phyloP scores from a whole-genome alignment of 306 rosid species.

The Trichosanthes truncata region DNA sequence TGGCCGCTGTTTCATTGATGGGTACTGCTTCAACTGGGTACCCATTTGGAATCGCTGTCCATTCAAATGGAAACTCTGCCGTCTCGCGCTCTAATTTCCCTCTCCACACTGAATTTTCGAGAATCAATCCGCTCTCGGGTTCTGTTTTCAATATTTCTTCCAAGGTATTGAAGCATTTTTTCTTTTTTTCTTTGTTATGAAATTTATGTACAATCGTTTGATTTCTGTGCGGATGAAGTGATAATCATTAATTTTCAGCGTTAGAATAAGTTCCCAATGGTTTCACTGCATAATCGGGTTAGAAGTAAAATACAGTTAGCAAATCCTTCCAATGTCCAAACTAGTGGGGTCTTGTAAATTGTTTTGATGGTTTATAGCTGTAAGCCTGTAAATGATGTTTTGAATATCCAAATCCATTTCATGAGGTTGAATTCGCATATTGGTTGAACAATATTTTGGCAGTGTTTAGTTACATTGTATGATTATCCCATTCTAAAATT shows the following conservation, averaged over 20 bases:
- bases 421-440: background rate
- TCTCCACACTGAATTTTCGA: constrained; percentile 29
- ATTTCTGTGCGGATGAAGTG: background rate
- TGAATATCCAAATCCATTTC: background rate
- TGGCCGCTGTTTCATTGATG: constrained; percentile 22
- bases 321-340: background rate
- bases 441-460: background rate
- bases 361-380: background rate
- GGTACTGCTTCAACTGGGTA: constrained; percentile 33
- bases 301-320: background rate
- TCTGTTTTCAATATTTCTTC: constrained; percentile 25
- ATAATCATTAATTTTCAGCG: background rate
- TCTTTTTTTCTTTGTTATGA: background rate
- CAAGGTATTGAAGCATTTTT: constrained; percentile 29
- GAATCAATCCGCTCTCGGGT: constrained; percentile 20
- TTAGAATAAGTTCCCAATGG: background rate
- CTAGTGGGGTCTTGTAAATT: background rate
- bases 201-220: background rate
- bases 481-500: background rate
- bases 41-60: constrained; percentile 32
- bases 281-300: background rate
- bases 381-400: background rate
- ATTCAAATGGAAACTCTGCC: constrained; percentile 23
- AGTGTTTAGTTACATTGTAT: background rate
- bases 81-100: constrained; percentile 29